A percentile compares a stretch with the other conserved stretches of the same genome.
These are phyloP conservation scores for Alnus glutinosa DNA, from an alignment of 306 rosid species.

Conservation along the genomic window DNA sequence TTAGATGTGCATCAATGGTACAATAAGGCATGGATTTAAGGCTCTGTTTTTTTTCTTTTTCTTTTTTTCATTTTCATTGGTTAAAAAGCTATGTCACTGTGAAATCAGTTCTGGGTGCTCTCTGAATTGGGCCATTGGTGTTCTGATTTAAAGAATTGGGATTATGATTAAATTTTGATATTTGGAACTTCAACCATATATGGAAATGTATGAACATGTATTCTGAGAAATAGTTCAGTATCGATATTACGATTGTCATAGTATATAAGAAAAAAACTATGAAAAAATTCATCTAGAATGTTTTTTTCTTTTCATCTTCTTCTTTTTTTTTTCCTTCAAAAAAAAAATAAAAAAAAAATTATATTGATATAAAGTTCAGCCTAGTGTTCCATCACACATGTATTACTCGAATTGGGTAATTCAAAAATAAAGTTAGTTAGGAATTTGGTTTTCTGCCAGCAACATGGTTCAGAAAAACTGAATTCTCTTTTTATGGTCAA, in stretches of 20 bases:
- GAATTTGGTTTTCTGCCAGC: background rate
- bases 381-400: background rate
- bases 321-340: no score
- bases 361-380: background rate
- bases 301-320: no score
- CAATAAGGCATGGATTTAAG: background rate
- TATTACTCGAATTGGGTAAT: background rate
- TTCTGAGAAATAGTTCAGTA: background rate
- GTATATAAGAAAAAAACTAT: no score
- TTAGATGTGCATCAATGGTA: background rate
- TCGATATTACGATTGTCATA: background rate
- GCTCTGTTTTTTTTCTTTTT: background rate
- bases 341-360: background rate
- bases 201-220: background rate
- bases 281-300: no score
- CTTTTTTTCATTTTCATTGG: background rate
- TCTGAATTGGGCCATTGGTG: slow-evolving; percentile 5
- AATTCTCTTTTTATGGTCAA: background rate
- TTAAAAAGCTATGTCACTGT: background rate
- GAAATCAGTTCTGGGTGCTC: background rate
- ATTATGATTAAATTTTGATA: background rate
- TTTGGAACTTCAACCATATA: background rate
- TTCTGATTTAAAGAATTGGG: background rate
- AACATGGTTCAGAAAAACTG: background rate
- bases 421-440: background rate